Conservation (phyloP, 768 basidiomycete genomes). For the Mycena vulgaris region DNA sequence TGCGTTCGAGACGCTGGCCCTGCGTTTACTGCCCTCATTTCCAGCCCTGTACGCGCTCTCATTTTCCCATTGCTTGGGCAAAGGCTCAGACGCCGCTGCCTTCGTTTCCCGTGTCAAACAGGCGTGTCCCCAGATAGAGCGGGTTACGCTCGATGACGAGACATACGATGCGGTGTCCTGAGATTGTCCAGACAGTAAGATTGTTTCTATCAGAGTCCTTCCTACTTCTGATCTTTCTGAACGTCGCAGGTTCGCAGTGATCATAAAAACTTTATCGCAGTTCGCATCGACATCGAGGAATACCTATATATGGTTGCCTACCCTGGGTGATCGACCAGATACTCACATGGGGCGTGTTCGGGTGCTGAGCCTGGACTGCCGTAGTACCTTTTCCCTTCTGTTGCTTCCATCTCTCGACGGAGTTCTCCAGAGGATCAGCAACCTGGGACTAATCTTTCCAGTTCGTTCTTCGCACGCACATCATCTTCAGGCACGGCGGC, state of each 20-base stretch:
- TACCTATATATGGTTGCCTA: too few relatives aligned
- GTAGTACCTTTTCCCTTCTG: too few relatives aligned
- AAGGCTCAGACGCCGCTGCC: neutral
- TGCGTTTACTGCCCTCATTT: conserved; percentile 25
- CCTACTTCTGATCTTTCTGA: neutral
- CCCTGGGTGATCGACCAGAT: too few relatives aligned
- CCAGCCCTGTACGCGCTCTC: conserved; percentile 15
- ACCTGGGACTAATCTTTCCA: too few relatives aligned
- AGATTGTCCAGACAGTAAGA: neutral
- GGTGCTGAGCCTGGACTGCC: too few relatives aligned
- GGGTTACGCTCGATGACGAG: conserved; percentile 29
- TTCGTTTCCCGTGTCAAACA: conserved; percentile 20
- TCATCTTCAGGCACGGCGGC: too few relatives aligned
- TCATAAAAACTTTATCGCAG: neutral
- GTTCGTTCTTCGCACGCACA: too few relatives aligned
- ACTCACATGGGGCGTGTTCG: too few relatives aligned
- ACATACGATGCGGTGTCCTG: conserved; percentile 5
- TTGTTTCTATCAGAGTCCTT: neutral
- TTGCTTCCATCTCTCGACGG: too few relatives aligned
- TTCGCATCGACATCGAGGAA: too few relatives aligned
- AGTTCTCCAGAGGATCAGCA: too few relatives aligned
- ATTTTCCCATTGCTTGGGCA: conserved; percentile 16
- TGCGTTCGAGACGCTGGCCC: conserved; percentile 12
- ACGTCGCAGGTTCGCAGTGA: neutral
- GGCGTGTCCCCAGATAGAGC: conserved; percentile 6